Evolutionary conservation across 164 flowering plant species (phyloP).

Genomic region (Pachysandra terminalis): DNA sequence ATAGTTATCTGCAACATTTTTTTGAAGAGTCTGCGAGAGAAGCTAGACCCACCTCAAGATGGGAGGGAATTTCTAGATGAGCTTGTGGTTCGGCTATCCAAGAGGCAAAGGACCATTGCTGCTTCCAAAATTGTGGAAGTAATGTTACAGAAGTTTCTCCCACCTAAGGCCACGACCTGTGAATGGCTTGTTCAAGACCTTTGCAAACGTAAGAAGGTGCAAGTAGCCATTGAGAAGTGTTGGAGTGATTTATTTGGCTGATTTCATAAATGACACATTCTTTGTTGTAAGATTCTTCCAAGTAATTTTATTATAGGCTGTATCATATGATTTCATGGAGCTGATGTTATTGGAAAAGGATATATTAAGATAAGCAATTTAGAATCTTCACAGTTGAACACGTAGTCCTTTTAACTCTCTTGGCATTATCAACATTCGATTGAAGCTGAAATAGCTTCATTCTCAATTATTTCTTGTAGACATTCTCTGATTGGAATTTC

Average conservation of each 20-base stretch:
- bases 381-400: not conserved
- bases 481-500: no score
- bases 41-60: conserved; percentile 49
- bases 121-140: conserved; percentile 62
- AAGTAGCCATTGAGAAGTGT: conserved; percentile 50
- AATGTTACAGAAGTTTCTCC: conserved; percentile 70
- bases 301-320: conserved; percentile 3
- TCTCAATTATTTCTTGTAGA: not conserved
- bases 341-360: conserved; percentile 6
- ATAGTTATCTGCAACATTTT: conserved; percentile 63
- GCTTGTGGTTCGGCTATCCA: conserved; percentile 57
- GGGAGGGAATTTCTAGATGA: conserved; percentile 72
- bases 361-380: not conserved
- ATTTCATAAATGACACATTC: conserved; percentile 18
- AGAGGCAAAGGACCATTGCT: conserved; percentile 44
- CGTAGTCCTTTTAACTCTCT: not conserved
- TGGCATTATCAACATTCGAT: not conserved
- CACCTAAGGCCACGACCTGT: conserved; percentile 66
- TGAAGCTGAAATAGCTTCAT: not conserved
- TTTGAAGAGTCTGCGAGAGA: conserved; percentile 52
- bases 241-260: conserved; percentile 41
- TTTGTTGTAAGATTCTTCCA: conserved; percentile 18
- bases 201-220: conserved; percentile 52
- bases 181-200: conserved; percentile 44
- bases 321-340: conserved; percentile 11